Conservation (phyloP, 306 rosid species). For the Mucuna pruriens region DNA sequence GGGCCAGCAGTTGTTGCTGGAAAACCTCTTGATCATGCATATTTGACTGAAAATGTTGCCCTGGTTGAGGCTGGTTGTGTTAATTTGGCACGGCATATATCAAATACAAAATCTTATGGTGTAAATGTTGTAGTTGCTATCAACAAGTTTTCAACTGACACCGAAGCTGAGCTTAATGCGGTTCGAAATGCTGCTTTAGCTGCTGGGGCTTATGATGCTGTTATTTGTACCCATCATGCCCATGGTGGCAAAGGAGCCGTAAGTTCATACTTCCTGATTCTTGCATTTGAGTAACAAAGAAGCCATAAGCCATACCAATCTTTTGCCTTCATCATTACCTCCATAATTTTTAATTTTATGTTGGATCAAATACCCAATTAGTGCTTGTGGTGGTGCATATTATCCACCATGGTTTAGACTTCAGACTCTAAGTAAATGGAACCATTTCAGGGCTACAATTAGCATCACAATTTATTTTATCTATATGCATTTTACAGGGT, state of each 20-base stretch:
- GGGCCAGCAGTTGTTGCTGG: constrained; percentile 97
- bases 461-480: background rate
- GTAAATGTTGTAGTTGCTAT: constrained; percentile 94
- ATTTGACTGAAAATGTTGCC: constrained; percentile 74
- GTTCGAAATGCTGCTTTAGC: constrained; percentile 73
- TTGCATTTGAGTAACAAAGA: constrained; percentile 27
- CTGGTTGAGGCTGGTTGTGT: constrained; percentile 95
- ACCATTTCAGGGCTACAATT: background rate
- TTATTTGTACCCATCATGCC: constrained; percentile 91
- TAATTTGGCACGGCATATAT: constrained; percentile 83
- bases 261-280: constrained; percentile 42
- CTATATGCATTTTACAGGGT: background rate
- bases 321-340: background rate
- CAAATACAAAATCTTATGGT: constrained; percentile 78
- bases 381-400: background rate
- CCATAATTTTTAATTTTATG: background rate
- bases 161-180: constrained; percentile 83
- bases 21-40: constrained; percentile 89
- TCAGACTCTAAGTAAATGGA: constrained; percentile 6
- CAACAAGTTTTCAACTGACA: constrained; percentile 87
- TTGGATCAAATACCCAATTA: constrained; percentile 21
- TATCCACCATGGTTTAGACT: constrained; percentile 18
- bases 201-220: constrained; percentile 94
- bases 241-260: constrained; percentile 99
- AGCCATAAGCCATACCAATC: background rate